Evolutionary conservation across 2,329 filamentous ascomycete genomes (phyloP).

Genomic region (Hymenoscyphus fraxineus): DNA sequence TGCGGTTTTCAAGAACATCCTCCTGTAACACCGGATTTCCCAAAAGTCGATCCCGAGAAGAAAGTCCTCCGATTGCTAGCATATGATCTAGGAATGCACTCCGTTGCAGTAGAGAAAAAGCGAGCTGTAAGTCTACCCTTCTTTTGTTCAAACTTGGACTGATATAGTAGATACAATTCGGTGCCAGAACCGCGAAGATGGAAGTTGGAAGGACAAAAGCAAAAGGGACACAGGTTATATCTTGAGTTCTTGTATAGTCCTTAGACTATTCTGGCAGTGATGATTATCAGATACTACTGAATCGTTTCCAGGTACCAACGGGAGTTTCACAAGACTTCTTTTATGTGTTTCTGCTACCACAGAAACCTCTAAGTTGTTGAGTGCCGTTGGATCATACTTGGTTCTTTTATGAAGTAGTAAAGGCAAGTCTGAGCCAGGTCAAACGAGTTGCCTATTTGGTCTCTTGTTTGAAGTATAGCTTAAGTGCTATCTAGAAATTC

Average conservation of each 20-base stretch:
- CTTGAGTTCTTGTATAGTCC: constrained; percentile 33
- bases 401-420: constrained; percentile 39
- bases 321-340: constrained; percentile 27
- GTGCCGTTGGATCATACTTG: constrained; percentile 27
- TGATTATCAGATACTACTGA: constrained; percentile 76
- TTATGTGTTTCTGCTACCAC: constrained; percentile 47
- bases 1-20: constrained; percentile 66
- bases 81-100: constrained; percentile 65
- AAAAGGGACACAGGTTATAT: constrained; percentile 64
- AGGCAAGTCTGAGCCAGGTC: constrained; percentile 61
- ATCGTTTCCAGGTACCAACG: constrained; percentile 38
- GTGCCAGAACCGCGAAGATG: constrained; percentile 79
- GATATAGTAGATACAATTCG: constrained; percentile 69
- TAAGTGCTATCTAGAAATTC: not conserved
- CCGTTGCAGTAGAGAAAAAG: constrained; percentile 84
- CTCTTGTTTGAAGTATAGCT: not conserved
- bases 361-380: constrained; percentile 33
- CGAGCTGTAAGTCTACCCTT: constrained; percentile 62
- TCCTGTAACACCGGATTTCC: constrained; percentile 26
- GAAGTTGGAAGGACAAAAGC: constrained; percentile 65
- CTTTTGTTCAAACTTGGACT: not conserved
- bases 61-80: constrained; percentile 75
- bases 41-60: constrained; percentile 70
- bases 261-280: constrained; percentile 49
- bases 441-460: not conserved